Base-by-base conservation (phyloP, 2,329 filamentous ascomycete genomes). In the Fusarium keratoplasticum region DNA sequence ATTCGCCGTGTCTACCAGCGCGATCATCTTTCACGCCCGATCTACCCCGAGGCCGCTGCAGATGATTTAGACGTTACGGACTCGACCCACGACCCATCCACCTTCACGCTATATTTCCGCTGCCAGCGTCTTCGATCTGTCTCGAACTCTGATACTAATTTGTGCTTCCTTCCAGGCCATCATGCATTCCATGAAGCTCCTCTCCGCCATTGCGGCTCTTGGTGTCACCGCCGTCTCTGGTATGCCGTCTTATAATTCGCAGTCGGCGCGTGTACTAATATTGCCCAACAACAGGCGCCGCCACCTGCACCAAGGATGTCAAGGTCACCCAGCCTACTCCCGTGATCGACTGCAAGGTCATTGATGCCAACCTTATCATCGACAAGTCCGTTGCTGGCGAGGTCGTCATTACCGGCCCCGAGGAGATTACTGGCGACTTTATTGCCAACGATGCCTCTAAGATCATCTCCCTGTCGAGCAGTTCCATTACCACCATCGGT, bases 351-450 rank as follows among this genome's bases (percentile, higher is more conserved):
- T 98, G 95, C 89, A 81, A 84, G n/a, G 93, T 89, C 65, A 88
- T 94, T 81, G 84, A 89, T 61, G 95, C 93, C 79, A 88, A 89
- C 81, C 86, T 98, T 71, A 87, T 89, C 72, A 88, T 97, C 74
- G 87, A 87, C 71, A 85, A 86, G 40, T 81, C 82, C 61, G 87
- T 91, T 42, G 83, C 87, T 61, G 89, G 89, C 55, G 82, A 83
- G 71, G 87, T 98, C 76, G 83, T 85, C 64, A 83, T 98, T 74
- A 85, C 89, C 78, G 91, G 92, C 60, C 83, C 89, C 54, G 78
- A 89, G 79, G 77, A 86, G 71, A 87, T 93, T 78, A 84, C 84
- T 61, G 90, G 90, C 73, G 85, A 88, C 79, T 81, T 93, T 66
- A 87, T 89, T 54, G 83, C 89, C 81, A 93, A 94, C 84, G 89